These are phyloP conservation scores for Suillus occidentalis DNA, from an alignment of 768 basidiomycete species.

Conservation along the genomic window DNA sequence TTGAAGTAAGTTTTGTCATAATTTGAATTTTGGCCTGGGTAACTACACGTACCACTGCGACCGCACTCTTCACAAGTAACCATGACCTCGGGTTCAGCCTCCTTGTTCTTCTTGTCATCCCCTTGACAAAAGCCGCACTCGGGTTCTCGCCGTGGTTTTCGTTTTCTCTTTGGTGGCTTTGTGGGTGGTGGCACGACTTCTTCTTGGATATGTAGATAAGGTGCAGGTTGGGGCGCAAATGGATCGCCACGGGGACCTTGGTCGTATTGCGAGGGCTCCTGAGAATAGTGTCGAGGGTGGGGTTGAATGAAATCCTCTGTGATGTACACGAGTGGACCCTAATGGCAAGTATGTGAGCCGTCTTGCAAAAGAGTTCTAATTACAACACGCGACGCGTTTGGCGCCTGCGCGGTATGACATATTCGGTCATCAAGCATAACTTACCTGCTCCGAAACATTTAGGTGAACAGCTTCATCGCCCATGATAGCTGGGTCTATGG, in stretches of 20 bases:
- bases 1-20: slow-evolving; percentile 26
- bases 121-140: slow-evolving; percentile 83
- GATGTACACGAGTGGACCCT: slow-evolving; percentile 26
- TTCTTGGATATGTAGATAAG: slow-evolving; percentile 51
- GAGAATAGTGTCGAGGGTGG: slow-evolving; percentile 25
- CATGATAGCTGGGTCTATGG: slow-evolving; percentile 56
- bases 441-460: slow-evolving; percentile 35
- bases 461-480: slow-evolving; percentile 20
- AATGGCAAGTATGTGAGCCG: slow-evolving; percentile 19
- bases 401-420: slow-evolving; percentile 22
- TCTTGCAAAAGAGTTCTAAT: slow-evolving; percentile 27
- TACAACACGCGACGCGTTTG: slow-evolving; percentile 74
- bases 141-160: slow-evolving; percentile 51
- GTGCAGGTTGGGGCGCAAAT: slow-evolving; percentile 65
- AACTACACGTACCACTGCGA: slow-evolving; percentile 62
- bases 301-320: slow-evolving; percentile 28
- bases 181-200: slow-evolving; percentile 40
- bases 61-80: slow-evolving; percentile 82
- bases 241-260: slow-evolving; percentile 83
- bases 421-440: slow-evolving; percentile 29
- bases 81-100: slow-evolving; percentile 62
- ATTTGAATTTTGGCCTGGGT: not conserved
- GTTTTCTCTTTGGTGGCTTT: slow-evolving; percentile 49
- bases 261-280: slow-evolving; percentile 52
- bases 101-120: slow-evolving; percentile 56